A percentile compares a stretch with the other conserved stretches of the same genome.
Evolutionary conservation across 163 green algal genomes (phyloP).

Genomic region (Prototheca wickerhamii): DNA sequence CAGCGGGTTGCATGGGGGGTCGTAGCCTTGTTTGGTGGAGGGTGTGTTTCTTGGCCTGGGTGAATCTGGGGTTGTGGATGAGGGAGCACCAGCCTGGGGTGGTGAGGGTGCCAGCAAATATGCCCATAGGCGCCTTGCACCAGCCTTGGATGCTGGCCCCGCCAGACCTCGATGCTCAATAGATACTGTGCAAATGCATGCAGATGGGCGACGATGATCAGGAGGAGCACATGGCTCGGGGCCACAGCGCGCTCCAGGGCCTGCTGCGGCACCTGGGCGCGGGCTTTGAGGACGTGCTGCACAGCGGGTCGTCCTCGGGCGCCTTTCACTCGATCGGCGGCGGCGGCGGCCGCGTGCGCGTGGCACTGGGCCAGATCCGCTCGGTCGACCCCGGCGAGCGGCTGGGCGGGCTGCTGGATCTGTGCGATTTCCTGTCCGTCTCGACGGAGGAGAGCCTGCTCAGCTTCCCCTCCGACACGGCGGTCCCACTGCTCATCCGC

Average conservation of each 20-base stretch:
- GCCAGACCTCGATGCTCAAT: no score
- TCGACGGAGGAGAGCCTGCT: constrained; percentile 75
- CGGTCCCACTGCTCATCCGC: constrained; percentile 74
- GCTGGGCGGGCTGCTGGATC: constrained; percentile 69
- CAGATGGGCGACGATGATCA: not conserved
- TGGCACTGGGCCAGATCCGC: not conserved
- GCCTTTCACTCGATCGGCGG: not conserved
- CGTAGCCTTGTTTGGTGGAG: no score
- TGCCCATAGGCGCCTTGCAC: no score
- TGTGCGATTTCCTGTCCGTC: constrained; percentile 88
- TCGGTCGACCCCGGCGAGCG: constrained; percentile 25
- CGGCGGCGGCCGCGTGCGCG: not conserved
- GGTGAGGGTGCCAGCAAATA: no score
- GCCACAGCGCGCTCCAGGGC: constrained; percentile 65
- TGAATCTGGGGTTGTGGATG: no score
- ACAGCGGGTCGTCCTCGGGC: constrained; percentile 16
- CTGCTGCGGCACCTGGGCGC: constrained; percentile 82
- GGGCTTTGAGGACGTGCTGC: constrained; percentile 72
- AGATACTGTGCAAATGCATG: no score
- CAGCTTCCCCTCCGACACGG: constrained; percentile 68
- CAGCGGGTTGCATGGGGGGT: no score
- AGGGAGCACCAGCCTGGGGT: no score
- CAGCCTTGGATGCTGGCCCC: no score
- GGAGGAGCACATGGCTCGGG: not conserved
- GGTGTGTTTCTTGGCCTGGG: no score